Base-by-base conservation (phyloP, 371 early-diverging fungal species). In the Dipsacomyces acuminosporus region DNA sequence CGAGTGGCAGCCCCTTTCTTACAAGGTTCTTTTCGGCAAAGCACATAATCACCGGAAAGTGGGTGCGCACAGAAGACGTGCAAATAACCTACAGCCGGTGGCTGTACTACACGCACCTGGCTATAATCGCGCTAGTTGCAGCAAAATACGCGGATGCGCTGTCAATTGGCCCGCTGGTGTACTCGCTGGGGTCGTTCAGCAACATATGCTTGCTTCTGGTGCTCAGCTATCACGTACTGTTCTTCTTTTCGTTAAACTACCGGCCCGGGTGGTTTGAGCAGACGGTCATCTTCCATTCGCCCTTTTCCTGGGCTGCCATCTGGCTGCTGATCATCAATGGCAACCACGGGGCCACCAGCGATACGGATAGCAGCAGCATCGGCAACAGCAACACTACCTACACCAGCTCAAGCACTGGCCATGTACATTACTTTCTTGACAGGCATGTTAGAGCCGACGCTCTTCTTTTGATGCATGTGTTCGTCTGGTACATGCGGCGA, bases 291-390 rank as follows among this genome's bases (percentile, higher is more conserved):
- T 61, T 53, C 45, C 50, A 51, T 25, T 69, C 73, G 51, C 73
- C 73, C 13, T 69, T 69, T 34, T 69, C 73, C 15, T 69, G 67
- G 57, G 73, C 67, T 8, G 61, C 61, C 13, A 53, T 60, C 9
- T 72, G 70, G 59, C 48, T 72, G 22, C 24, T 63, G 51, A 45
- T 72, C 23, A 45, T 59, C 42, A 40, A 59, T 21, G 64, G 64
- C 48, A 48, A 54, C 30, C 30, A 30, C 30, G 30, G 42, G 22
- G 18, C 42, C 42, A 41, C 7, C 22, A 36, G 24, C 41, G 11
- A n/a, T 26, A 22, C 41, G 25, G n/a, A n/a, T n/a, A n/a, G n/a
- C n/a, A n/a, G n/a, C n/a, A n/a, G n/a, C n/a, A n/a, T n/a, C n/a
- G n/a, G 23, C 20, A 19, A 15, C 48, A 14, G 8, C 48, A 15